Evolutionary conservation across 139 green algal genomes (phyloP), one percentile per base, ranked within the genome.

Genomic region (Coccomyxa sp.): DNA sequence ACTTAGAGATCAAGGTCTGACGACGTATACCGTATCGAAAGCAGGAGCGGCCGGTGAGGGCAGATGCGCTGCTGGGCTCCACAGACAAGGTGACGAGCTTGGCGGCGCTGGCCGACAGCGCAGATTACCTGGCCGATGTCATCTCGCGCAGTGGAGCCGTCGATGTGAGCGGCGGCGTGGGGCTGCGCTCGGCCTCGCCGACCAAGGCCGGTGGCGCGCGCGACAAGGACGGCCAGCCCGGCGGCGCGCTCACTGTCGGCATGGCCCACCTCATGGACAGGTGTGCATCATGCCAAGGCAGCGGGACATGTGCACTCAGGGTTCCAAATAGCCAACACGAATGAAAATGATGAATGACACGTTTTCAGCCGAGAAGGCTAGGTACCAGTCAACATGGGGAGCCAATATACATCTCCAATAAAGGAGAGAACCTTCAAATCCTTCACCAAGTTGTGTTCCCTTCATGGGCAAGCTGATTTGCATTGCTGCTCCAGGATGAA

Each of bases 121-220:
- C 88, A 23, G 89, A 94, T 11, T 91, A 92, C 82, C 57, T 90
- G 76, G 85, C 91, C 13, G 89, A 91, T 30, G 86, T 84, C 7
- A 91, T 93, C 66, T 86, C 90, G 82, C 86, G 81, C 17, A 71
- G 63, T 9, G 63, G 63, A 3, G 63, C 63, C 63, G 21, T 71
- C 1, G 63, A 88, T 87, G 59, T 87, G 83, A 57, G 79, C 82
- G 13, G 68, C 60, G 7, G 71, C 71, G 27, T 3, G 23, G 21
- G 23, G 71, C 71, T 15, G 71, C 71, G 23, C 23, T 77, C 71
- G 71, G 14, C 23, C 12, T n/a, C 30, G 21, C 77, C 60, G 18
- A 75, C 14, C 23, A 32, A 51, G 21, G 45, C 66, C 45, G 76
- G 80, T 58, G 38, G 13, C 51, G 32, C 51, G 58, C 16, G 17